Evolutionary conservation across 2,329 filamentous ascomycete genomes (phyloP), one percentile per base, ranked within the genome.

Genomic region (Ampelomyces quisqualis): DNA sequence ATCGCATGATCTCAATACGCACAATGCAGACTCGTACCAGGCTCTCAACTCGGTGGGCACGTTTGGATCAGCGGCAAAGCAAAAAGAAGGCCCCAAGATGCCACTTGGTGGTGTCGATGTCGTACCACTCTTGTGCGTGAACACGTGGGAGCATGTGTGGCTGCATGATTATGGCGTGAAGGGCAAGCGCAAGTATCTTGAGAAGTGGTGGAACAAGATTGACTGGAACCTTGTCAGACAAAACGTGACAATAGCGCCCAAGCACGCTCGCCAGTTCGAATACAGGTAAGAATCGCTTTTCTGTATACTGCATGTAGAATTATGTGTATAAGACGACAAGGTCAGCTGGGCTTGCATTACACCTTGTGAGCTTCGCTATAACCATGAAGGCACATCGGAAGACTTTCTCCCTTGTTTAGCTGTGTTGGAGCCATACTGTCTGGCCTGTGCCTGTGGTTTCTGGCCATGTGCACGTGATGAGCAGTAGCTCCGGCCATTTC

Each of bases 121-220:
- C 22, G 76, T 82, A 41, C 90, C 91, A 9, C 76, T 97, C 46
- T 74, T 98, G 57, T 96, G 91, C 66, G 79, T 97, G 45, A 97
- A 90, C 72, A 95, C 90, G 4, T 98, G 93, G 93, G 85, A 97
- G 75, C 93, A 97, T 71, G 84, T 86, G 7, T 98, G 87, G 81
- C 73, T 97, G 67, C 79, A 80, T 40, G 90, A 97, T 68, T 96
- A 87, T 69, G 85, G 85, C 4, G 68, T 84, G 40, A 77, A 75
- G 30, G 89, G 88, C 34, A 98, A 96, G 81, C 74, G 76, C 38
- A 71, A 74, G 37, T 98, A 81, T 68, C 76, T 90, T 38, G 79
- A 86, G 64, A 77, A 77, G 28, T 97, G 91, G 91, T 98, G 93
- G 93, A 72, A 88, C 35, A 76, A 75, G 38, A 84, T 98, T 54